Evolutionary conservation across 495 filamentous ascomycete genomes (phyloP), one percentile per base, ranked within the genome.

Genomic region (Trichoderma virens): DNA sequence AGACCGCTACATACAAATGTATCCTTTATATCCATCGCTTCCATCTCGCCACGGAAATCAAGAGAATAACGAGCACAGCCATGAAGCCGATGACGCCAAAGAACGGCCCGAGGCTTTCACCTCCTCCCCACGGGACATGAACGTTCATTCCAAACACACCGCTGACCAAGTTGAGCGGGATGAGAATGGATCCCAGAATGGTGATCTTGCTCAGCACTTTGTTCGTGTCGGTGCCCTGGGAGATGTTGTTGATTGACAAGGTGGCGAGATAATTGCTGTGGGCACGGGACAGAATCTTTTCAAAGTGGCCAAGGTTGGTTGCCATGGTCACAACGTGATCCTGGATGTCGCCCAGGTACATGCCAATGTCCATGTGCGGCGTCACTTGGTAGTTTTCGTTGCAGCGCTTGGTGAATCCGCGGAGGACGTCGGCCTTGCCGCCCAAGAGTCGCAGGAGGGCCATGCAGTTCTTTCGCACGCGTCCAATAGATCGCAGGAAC

Each of bases 311-410:
- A 62, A 98, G 77, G 74, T 96, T 98, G 67, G 87, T 90, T 85
- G 96, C 95, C 94, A 98, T 97, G 65, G 94, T 98, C 35, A 98
- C 91, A 38, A 98, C 93, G 82, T 98, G 94, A 77, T 98, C 94
- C 73, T 98, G 94, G 66, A 98, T 96, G 79, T 98, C 94, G 66
- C 91, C 90, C 3, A 98, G 80, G 70, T 98, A 98, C 65, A 98
- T 83, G 16, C 93, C 94, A 69, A 98, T 96, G 72, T 98, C 94
- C 74, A 91, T 92, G 30, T 91, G 88, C 0, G 94, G 94, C 14
- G 94, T 95, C 60, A 97, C 88, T 67, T 90, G 87, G 80, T 94
- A 98, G 66, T 96, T 89, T 69, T 96, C 92, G 75, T 97, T 98
- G 83, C 94, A 98, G 54, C 94, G 88, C 76, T 98, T 98, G 35